Evolutionary conservation across 306 rosid species (phyloP).

Genomic region (Aeschynomene evenia): DNA sequence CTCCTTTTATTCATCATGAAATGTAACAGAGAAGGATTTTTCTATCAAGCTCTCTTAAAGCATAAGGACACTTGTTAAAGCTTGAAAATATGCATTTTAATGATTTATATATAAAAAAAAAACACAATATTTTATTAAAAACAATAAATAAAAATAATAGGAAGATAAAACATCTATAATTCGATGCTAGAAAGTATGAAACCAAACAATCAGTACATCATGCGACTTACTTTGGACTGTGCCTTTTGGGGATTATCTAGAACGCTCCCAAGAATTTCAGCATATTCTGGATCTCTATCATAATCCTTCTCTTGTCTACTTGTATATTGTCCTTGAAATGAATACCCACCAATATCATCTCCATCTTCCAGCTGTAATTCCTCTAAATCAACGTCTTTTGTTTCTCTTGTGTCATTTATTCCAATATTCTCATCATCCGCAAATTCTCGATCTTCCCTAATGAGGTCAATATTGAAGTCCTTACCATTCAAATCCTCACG

Average conservation of each 20-base stretch:
- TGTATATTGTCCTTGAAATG: slow-evolving; percentile 36
- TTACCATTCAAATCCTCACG: slow-evolving; percentile 29
- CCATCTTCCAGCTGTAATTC: slow-evolving; percentile 25
- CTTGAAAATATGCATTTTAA: too few species aligned
- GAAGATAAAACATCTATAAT: neutral
- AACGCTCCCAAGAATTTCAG: slow-evolving; percentile 66
- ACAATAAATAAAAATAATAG: slow-evolving; percentile 10
- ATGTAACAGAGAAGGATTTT: slow-evolving; percentile 5
- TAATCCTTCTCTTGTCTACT: slow-evolving; percentile 57
- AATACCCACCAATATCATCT: slow-evolving; percentile 35
- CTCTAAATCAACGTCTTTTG: slow-evolving; percentile 39
- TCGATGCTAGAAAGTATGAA: neutral
- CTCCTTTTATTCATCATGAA: neutral
- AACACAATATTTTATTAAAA: too few species aligned
- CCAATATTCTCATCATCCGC: slow-evolving; percentile 34
- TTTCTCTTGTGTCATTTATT: slow-evolving; percentile 40
- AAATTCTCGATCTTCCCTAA: slow-evolving; percentile 34
- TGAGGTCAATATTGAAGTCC: slow-evolving; percentile 30
- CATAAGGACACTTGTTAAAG: too few species aligned
- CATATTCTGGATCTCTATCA: slow-evolving; percentile 82
- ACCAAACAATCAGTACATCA: neutral
- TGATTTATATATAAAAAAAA: too few species aligned
- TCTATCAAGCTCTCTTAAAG: too few species aligned
- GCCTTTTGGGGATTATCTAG: slow-evolving; percentile 76
- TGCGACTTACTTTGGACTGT: slow-evolving; percentile 62